phyloP scores from a whole-genome alignment of 345 rosid species.

The Gossypium mustelinum region DNA sequence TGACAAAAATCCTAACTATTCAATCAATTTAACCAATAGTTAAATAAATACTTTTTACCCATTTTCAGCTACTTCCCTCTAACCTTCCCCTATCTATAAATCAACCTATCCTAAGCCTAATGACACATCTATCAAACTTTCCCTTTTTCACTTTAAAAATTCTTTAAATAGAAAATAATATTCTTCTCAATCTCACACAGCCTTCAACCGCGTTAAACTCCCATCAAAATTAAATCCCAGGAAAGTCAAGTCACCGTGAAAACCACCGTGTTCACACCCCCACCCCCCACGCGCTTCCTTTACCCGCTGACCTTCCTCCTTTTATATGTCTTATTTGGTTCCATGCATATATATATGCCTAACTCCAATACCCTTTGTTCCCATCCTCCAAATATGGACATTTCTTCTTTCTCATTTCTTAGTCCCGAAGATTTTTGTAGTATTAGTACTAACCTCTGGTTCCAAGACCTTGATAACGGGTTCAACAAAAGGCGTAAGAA shows the following conservation, averaged over 20 bases:
- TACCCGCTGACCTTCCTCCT: not conserved
- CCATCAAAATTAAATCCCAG: not conserved
- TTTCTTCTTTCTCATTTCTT: slow-evolving; percentile 53
- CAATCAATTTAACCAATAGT: too few species aligned
- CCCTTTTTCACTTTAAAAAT: not conserved
- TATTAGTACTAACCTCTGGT: slow-evolving; percentile 24
- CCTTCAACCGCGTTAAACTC: slow-evolving; percentile 5
- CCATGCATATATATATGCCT: not conserved
- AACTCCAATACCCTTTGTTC: slow-evolving; percentile 1
- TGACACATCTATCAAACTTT: not conserved
- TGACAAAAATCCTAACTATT: too few species aligned
- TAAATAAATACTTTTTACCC: too few species aligned
- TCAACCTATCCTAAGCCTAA: too few species aligned
- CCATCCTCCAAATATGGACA: slow-evolving; percentile 38
- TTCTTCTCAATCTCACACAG: not conserved
- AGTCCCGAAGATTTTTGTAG: slow-evolving; percentile 47
- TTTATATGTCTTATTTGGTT: not conserved
- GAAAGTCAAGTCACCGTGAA: slow-evolving; percentile 14
- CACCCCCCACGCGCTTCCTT: slow-evolving; percentile 8
- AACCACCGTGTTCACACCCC: slow-evolving; percentile 2
- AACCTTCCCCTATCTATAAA: too few species aligned
- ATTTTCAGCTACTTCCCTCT: too few species aligned
- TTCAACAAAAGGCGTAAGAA: slow-evolving; percentile 15
- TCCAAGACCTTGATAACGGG: slow-evolving; percentile 25
- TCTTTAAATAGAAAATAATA: not conserved